Base-by-base conservation (phyloP, 495 filamentous ascomycete genomes). In the Mycothermus thermophilus region DNA sequence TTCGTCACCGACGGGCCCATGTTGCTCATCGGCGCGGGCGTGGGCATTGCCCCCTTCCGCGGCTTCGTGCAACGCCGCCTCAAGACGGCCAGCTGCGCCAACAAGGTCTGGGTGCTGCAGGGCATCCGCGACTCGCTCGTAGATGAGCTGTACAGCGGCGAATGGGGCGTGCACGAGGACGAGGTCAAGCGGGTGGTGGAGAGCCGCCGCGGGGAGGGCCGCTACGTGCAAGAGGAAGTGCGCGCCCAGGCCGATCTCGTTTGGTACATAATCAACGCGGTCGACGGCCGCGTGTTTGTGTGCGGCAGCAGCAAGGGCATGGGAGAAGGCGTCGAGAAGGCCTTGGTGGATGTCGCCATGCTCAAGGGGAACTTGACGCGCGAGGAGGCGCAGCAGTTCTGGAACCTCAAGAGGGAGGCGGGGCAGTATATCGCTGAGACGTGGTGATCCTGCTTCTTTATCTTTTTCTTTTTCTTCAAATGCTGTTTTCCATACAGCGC, bases 101-200 rank as follows among this genome's bases (percentile, higher is more conserved):
- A 96, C 64, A 97, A 97, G 60, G 90, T 96, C 46, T 97, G 90
- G 90, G 88, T 97, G 31, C 73, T 97, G 27, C 90, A 97, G 58
- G 90, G 90, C n/a, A 72, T 96, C 19, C 80, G 90, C 2, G 90
- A 97, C 57, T 81, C 80, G 9, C 66, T 87, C 1, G 71, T 96
- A 17, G 90, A 97, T 46, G 90, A 97, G 63, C 68, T 97, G 9
- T 97, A 97, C 62, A 80, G 75, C 26, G 90, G 90, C 40, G 90
- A 97, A 52, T 93, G 92, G 77, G 90, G 90, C 40, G 83, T 90
- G 6, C 77, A 93, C 38, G 90, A 96, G 55, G 72, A 77, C 26
- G 77, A 93, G 57, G 84, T 97, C 38, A 93, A 93, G 59, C 80
- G 76, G 27, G 87, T 97, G 3, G 88, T 97, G 7, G 78, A 96